These are phyloP conservation scores for Amaranthus palmeri DNA, from an alignment of 148 eudicot species.

Conservation along the genomic window DNA sequence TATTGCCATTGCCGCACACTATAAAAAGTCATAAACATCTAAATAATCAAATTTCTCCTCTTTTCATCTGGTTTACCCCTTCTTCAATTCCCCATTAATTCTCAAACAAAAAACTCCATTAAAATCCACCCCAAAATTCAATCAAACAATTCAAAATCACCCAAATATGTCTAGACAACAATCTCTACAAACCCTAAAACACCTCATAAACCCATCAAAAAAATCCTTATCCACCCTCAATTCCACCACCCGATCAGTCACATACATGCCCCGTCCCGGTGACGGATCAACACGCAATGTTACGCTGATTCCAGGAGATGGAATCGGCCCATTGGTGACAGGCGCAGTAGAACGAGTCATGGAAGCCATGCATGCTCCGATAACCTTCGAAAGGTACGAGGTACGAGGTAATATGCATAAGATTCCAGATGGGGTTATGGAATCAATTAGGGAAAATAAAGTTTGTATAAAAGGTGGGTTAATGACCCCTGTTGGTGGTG, in stretches of 20 bases:
- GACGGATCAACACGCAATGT: slow-evolving; percentile 57
- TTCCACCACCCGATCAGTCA: slow-evolving; percentile 39
- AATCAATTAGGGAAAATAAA: slow-evolving; percentile 59
- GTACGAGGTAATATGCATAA: slow-evolving; percentile 60
- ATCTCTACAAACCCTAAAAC: slow-evolving; percentile 35
- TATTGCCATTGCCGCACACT: no score
- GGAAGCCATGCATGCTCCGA: slow-evolving; percentile 79
- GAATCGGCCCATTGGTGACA: slow-evolving; percentile 77
- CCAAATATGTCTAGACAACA: slow-evolving; percentile 37
- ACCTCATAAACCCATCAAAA: slow-evolving; percentile 9
- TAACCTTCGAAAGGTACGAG: slow-evolving; percentile 58
- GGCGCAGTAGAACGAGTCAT: slow-evolving; percentile 72
- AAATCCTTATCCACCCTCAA: background rate
- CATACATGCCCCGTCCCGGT: slow-evolving; percentile 96
- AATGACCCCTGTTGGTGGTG: slow-evolving; percentile 76
- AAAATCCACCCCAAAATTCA: background rate
- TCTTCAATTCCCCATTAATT: background rate
- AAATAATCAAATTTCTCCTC: no score
- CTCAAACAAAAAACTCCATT: background rate
- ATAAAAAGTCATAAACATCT: no score
- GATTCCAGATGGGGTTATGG: slow-evolving; percentile 47
- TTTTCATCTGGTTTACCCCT: no score
- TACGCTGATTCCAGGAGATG: slow-evolving; percentile 77
- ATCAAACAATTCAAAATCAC: background rate
- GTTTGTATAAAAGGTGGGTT: slow-evolving; percentile 70